Conservation (phyloP, 108 stramenopile genomes). For the Skeletonema potamos region DNA sequence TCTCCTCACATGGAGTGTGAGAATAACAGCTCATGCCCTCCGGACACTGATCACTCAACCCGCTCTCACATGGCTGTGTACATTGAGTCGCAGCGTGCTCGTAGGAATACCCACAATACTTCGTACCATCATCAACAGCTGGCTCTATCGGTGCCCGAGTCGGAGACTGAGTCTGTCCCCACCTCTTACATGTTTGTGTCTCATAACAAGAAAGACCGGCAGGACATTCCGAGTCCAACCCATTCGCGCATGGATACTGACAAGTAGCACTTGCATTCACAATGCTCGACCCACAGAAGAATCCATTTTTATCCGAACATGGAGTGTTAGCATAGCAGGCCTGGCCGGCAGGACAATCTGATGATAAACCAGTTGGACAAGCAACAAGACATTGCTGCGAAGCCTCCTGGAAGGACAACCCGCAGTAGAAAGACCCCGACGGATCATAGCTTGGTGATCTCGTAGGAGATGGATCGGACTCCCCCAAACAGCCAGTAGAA, state of each 20-base stretch:
- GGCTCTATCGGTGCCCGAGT: constrained; percentile 20
- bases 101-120: constrained; percentile 38
- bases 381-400: constrained; percentile 13
- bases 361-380: constrained; percentile 36
- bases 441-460: constrained; percentile 25
- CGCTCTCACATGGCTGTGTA: constrained; percentile 28
- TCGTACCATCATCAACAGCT: constrained; percentile 42
- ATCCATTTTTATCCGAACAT: constrained; percentile 32
- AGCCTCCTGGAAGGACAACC: constrained; percentile 34
- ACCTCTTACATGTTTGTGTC: constrained; percentile 31
- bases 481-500: constrained; percentile 64
- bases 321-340: constrained; percentile 54
- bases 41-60: constrained; percentile 40
- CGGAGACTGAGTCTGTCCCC: constrained; percentile 4
- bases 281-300: constrained; percentile 47
- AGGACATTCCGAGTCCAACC: constrained; percentile 41
- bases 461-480: constrained; percentile 8
- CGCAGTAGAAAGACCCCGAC: constrained; percentile 39
- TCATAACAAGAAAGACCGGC: constrained; percentile 30
- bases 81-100: constrained; percentile 37
- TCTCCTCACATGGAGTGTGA: constrained; percentile 50
- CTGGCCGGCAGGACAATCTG: constrained; percentile 35
- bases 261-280: constrained; percentile 48
- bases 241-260: constrained; percentile 26
- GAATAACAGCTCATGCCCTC: constrained; percentile 42